A percentile compares a stretch with the other conserved stretches of the same genome.
Evolutionary conservation across 2,329 filamentous ascomycete genomes (phyloP).

Genomic region (Leptographium lundbergii): DNA sequence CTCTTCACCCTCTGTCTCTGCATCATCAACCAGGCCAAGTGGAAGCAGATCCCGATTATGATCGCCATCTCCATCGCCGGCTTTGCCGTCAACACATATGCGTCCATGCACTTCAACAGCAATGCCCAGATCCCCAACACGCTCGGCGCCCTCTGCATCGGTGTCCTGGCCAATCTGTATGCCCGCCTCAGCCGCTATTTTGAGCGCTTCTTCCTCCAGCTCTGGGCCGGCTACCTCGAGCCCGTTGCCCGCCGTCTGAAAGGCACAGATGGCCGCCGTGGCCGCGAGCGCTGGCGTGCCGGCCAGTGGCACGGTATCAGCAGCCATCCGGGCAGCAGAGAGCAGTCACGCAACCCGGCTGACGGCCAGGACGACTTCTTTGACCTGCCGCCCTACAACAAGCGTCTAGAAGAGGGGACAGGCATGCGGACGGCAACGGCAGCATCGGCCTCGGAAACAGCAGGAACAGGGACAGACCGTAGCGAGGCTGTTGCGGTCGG

Average conservation of each 20-base stretch:
- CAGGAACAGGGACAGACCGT: background rate
- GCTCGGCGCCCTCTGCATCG: slow-evolving; percentile 63
- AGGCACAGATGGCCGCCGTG: background rate
- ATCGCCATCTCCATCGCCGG: slow-evolving; percentile 59
- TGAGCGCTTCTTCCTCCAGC: slow-evolving; percentile 40
- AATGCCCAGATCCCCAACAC: slow-evolving; percentile 69
- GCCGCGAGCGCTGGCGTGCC: background rate
- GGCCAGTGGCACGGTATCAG: background rate
- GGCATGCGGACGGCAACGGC: background rate
- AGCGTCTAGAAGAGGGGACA: background rate
- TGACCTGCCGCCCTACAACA: slow-evolving; percentile 6
- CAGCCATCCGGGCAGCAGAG: background rate
- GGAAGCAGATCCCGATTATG: slow-evolving; percentile 67
- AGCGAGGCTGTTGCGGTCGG: background rate
- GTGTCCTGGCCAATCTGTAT: slow-evolving; percentile 68
- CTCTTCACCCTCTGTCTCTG: slow-evolving; percentile 53
- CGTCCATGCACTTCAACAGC: slow-evolving; percentile 48
- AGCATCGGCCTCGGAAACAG: background rate
- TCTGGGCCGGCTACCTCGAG: slow-evolving; percentile 37
- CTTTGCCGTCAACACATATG: slow-evolving; percentile 65
- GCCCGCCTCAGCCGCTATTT: slow-evolving; percentile 50
- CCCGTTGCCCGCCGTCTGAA: slow-evolving; percentile 20
- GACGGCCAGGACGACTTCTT: slow-evolving; percentile 1
- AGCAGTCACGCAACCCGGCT: background rate
- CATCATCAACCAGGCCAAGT: slow-evolving; percentile 59